A percentile compares a stretch with the other conserved stretches of the same genome.
Conservation (phyloP, 768 basidiomycete genomes). For the Podaxis sp. region DNA sequence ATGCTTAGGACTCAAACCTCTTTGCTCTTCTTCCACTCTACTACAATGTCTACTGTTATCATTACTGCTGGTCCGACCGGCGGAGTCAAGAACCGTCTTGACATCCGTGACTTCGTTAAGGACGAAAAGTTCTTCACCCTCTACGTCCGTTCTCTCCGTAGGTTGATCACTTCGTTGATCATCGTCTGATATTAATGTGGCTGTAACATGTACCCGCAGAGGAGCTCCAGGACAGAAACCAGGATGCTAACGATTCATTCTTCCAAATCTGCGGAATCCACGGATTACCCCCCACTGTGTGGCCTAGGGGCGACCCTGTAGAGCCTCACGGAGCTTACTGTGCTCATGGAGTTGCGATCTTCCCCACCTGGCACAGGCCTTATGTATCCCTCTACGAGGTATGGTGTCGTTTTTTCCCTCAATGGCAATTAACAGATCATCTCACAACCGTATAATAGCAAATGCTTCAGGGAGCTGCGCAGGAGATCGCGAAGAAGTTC, state of each 20-base stretch:
- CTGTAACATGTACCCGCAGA: not conserved
- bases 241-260: constrained; percentile 28
- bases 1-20: no score
- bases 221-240: not conserved
- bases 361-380: constrained; percentile 58
- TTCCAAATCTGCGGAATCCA: constrained; percentile 51
- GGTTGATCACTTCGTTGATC: constrained; percentile 17
- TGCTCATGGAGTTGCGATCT: constrained; percentile 49
- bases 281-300: constrained; percentile 42
- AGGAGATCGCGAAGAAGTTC: constrained; percentile 41
- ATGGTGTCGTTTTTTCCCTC: not conserved
- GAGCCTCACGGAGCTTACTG: constrained; percentile 46
- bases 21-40: no score
- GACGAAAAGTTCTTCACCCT: constrained; percentile 48
- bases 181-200: not conserved
- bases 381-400: constrained; percentile 54
- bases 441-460: constrained; percentile 32
- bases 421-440: not conserved
- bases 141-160: constrained; percentile 50
- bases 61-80: constrained; percentile 1
- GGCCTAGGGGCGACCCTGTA: constrained; percentile 31
- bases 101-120: constrained; percentile 43
- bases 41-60: not conserved
- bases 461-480: constrained; percentile 41
- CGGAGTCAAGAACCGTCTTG: constrained; percentile 31